Evolutionary conservation across 164 flowering plant genomes (phyloP).

Genomic region (Tetracentron sinense): DNA sequence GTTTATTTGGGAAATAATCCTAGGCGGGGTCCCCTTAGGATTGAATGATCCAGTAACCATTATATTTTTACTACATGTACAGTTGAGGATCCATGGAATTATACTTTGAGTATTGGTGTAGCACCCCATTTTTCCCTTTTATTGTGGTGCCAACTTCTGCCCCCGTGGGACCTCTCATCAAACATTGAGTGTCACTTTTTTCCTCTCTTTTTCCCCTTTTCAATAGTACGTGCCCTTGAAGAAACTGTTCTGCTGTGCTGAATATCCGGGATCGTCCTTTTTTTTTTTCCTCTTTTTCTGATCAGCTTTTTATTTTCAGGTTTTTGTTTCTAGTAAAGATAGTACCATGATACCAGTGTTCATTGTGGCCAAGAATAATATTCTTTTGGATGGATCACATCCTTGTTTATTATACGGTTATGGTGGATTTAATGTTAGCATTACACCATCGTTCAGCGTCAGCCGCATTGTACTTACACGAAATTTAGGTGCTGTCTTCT

Average conservation of each 20-base stretch:
- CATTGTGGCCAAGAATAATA: slow-evolving; percentile 71
- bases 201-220: too few relatives aligned
- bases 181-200: not conserved
- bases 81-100: not conserved
- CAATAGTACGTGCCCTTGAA: too few relatives aligned
- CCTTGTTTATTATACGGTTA: slow-evolving; percentile 90
- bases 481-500: slow-evolving; percentile 72
- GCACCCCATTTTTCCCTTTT: not conserved
- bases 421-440: slow-evolving; percentile 91
- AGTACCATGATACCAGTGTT: slow-evolving; percentile 85
- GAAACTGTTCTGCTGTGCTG: not conserved
- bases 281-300: not conserved
- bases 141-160: not conserved
- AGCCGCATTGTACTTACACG: slow-evolving; percentile 66
- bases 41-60: not conserved
- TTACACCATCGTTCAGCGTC: slow-evolving; percentile 82
- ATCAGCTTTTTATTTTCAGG: slow-evolving; percentile 44
- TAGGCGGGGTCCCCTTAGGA: not conserved
- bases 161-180: not conserved
- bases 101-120: not conserved
- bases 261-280: not conserved
- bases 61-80: too few relatives aligned
- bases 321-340: slow-evolving; percentile 89
- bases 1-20: not conserved
- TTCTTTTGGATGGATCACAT: slow-evolving; percentile 78